A percentile compares a stretch with the other conserved stretches of the same genome.
Evolutionary conservation across 306 rosid species (phyloP).

Genomic region (Prunus mira): DNA sequence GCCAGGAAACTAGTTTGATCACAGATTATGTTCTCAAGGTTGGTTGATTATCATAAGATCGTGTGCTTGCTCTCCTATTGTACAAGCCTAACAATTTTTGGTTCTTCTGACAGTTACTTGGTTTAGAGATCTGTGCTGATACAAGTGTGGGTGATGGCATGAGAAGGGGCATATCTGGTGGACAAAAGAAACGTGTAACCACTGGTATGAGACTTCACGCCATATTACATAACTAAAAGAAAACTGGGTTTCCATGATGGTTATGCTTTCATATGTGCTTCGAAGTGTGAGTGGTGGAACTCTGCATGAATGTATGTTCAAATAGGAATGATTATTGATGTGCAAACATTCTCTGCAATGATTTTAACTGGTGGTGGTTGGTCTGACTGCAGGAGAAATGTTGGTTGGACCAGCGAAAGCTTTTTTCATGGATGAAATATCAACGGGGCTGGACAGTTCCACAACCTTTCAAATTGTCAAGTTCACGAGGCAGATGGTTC

Average conservation of each 20-base stretch:
- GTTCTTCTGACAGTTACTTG: constrained; percentile 60
- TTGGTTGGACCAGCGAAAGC: constrained; percentile 41
- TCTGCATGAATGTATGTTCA: background rate
- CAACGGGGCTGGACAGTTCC: constrained; percentile 36
- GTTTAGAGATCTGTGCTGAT: constrained; percentile 79
- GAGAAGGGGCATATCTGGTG: constrained; percentile 95
- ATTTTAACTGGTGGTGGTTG: background rate
- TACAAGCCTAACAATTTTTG: constrained; percentile 17
- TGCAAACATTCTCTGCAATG: background rate
- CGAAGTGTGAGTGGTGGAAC: background rate
- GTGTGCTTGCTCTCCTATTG: background rate
- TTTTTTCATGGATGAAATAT: constrained; percentile 38
- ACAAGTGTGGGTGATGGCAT: constrained; percentile 77
- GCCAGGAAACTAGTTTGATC: constrained; percentile 55
- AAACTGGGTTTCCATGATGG: background rate
- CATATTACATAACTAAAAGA: background rate
- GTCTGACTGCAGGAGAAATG: constrained; percentile 27
- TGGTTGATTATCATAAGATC: constrained; percentile 9
- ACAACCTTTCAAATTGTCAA: constrained; percentile 34
- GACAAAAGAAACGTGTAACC: constrained; percentile 86
- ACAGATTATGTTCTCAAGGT: constrained; percentile 81
- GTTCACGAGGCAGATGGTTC: constrained; percentile 37
- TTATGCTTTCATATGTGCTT: background rate
- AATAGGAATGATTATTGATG: background rate
- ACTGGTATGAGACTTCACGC: constrained; percentile 42